Percentiles rank a stretch among this genome's conserved stretches.
Conservation (phyloP, 2,329 filamentous ascomycete species). For the Stachybotrys echinatus region DNA sequence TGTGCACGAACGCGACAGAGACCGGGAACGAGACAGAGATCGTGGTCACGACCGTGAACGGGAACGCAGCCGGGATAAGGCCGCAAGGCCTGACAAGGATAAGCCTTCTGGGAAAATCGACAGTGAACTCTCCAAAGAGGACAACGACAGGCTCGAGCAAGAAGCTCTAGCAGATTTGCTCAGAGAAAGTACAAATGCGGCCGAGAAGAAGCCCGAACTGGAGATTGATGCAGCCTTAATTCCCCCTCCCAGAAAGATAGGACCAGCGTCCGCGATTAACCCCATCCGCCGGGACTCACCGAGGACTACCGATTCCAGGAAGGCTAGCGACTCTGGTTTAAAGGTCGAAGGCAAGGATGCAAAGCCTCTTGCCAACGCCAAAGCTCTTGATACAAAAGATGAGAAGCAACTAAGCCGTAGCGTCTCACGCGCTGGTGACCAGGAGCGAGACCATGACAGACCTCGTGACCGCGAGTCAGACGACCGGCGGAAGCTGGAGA, state of each 20-base stretch:
- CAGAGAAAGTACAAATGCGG: constrained; percentile 50
- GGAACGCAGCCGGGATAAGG: constrained; percentile 23
- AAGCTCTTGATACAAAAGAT: constrained; percentile 20
- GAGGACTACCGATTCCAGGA: constrained; percentile 36
- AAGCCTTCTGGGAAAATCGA: constrained; percentile 40
- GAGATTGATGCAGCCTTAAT: constrained; percentile 52
- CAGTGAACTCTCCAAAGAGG: constrained; percentile 52
- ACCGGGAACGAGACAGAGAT: constrained; percentile 16
- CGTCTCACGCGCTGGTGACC: constrained; percentile 16
- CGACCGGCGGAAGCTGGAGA: constrained; percentile 24
- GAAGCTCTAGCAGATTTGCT: constrained; percentile 54
- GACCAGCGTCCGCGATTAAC: constrained; percentile 53
- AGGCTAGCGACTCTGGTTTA: constrained; percentile 21
- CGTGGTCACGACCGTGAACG: constrained; percentile 22
- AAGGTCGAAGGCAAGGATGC: constrained; percentile 29
- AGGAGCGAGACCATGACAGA: constrained; percentile 17
- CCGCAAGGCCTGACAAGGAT: constrained; percentile 27
- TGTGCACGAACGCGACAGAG: constrained; percentile 19
- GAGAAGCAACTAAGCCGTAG: constrained; percentile 28
- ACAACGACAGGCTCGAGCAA: constrained; percentile 51
- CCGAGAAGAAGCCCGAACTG: constrained; percentile 45
- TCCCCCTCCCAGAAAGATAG: constrained; percentile 48
- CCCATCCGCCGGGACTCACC: constrained; percentile 44
- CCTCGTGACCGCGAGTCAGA: constrained; percentile 22
- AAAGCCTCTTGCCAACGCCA: constrained; percentile 4